These are phyloP conservation scores for Coriaria nepalensis DNA, from an alignment of 306 rosid genomes.

Conservation along the genomic window DNA sequence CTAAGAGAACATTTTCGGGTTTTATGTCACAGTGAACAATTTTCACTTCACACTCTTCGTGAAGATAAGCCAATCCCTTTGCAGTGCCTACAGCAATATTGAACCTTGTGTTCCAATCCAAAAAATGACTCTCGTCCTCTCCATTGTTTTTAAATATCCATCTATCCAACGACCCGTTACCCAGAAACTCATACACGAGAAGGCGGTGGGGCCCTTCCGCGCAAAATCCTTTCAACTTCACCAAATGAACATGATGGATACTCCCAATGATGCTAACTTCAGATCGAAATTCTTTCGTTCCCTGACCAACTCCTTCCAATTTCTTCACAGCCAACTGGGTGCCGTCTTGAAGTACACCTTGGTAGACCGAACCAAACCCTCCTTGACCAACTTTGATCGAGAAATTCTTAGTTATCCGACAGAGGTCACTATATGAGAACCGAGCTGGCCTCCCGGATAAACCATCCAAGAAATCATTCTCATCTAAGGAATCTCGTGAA, in stretches of 20 bases:
- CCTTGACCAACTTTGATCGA: conserved; percentile 42
- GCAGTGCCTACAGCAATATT: conserved; percentile 31
- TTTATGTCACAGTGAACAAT: conserved; percentile 35
- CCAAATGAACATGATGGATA: conserved; percentile 26
- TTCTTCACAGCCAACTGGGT: conserved; percentile 26
- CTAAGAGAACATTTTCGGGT: conserved; percentile 32
- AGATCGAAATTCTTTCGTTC: conserved; percentile 25
- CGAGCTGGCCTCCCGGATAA: conserved; percentile 36
- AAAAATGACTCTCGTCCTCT: conserved; percentile 1
- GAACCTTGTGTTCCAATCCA: conserved; percentile 34
- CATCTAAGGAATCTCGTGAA: conserved; percentile 26
- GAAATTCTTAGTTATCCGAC: conserved; percentile 34
- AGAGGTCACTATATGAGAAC: conserved; percentile 27
- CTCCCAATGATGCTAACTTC: conserved; percentile 25
- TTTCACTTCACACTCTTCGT: conserved; percentile 32
- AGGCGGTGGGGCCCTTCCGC: conserved; percentile 56
- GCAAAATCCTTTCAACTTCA: conserved; percentile 29
- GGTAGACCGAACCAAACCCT: conserved; percentile 49
- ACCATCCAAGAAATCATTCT: conserved; percentile 28
- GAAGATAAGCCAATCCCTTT: conserved; percentile 30
- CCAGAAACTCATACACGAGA: conserved; percentile 55
- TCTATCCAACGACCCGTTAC: conserved; percentile 60
- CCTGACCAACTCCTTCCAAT: conserved; percentile 20
- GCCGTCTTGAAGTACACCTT: conserved; percentile 37
- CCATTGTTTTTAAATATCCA: conserved; percentile 35